Conservation (phyloP, 2,329 filamentous ascomycete species). For the Colletotrichum musae region DNA sequence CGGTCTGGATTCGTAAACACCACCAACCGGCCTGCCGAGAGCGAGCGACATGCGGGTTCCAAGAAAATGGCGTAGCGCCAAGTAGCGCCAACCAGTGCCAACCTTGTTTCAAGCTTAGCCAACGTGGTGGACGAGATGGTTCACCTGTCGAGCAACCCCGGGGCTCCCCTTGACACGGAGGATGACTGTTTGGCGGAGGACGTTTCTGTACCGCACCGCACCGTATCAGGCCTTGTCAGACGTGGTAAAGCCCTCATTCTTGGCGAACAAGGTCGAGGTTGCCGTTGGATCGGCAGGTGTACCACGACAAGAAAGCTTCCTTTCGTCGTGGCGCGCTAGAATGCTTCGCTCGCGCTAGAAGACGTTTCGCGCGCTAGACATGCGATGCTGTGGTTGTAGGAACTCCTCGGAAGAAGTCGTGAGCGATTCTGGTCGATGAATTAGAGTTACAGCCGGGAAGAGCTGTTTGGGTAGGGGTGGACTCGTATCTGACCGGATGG, state of each 20-base stretch:
- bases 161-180: neutral
- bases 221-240: conserved; percentile 10
- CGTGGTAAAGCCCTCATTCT: conserved; percentile 26
- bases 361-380: neutral
- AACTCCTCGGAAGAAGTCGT: neutral
- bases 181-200: neutral
- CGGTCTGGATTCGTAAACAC: conserved; percentile 22
- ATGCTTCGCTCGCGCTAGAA: conserved; percentile 22
- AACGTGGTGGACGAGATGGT: neutral
- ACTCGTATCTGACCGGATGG: neutral
- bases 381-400: neutral
- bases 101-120: conserved; percentile 29
- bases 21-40: conserved; percentile 15
- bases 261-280: conserved; percentile 11
- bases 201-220: neutral
- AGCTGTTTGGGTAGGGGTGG: neutral
- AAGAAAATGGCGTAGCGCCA: conserved; percentile 34
- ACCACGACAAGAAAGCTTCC: conserved; percentile 30
- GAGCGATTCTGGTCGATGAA: neutral
- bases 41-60: conserved; percentile 24
- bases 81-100: conserved; percentile 25
- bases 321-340: conserved; percentile 30
- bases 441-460: neutral
- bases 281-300: conserved; percentile 26
- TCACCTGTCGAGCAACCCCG: neutral